Evolutionary conservation across 345 rosid species (phyloP).

Genomic region (Toxicodendron radicans): DNA sequence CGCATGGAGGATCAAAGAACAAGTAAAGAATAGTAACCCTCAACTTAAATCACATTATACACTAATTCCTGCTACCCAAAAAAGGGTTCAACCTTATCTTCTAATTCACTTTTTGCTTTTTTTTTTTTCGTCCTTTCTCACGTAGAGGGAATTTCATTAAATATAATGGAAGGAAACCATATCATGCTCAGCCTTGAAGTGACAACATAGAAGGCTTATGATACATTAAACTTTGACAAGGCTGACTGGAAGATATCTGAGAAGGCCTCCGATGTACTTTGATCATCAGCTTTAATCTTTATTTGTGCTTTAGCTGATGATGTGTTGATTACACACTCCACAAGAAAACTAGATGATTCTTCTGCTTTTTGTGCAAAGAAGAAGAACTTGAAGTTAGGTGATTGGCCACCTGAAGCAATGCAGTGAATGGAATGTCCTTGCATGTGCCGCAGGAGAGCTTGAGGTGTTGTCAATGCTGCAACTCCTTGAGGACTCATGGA

Average conservation of each 20-base stretch:
- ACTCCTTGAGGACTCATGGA: slow-evolving; percentile 68
- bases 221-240: slow-evolving; percentile 59
- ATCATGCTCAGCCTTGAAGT: not conserved
- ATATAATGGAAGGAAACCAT: not conserved
- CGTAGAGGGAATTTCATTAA: not conserved
- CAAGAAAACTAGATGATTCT: slow-evolving; percentile 60
- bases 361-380: slow-evolving; percentile 88
- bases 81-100: not conserved
- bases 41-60: slow-evolving; percentile 22
- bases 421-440: slow-evolving; percentile 82
- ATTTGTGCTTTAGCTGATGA: slow-evolving; percentile 72
- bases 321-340: slow-evolving; percentile 84
- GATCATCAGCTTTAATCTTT: slow-evolving; percentile 86
- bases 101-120: not conserved
- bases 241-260: slow-evolving; percentile 54
- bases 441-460: slow-evolving; percentile 81
- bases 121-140: not conserved
- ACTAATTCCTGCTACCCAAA: slow-evolving; percentile 24
- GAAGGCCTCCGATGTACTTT: slow-evolving; percentile 62
- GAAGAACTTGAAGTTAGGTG: slow-evolving; percentile 90
- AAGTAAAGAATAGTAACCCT: not conserved
- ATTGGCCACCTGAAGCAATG: slow-evolving; percentile 93
- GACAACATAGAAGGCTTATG: slow-evolving; percentile 23
- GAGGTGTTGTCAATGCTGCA: slow-evolving; percentile 66
- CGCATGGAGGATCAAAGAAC: no score